Conservation (phyloP, 345 rosid species). For the Gossypium anomalum region DNA sequence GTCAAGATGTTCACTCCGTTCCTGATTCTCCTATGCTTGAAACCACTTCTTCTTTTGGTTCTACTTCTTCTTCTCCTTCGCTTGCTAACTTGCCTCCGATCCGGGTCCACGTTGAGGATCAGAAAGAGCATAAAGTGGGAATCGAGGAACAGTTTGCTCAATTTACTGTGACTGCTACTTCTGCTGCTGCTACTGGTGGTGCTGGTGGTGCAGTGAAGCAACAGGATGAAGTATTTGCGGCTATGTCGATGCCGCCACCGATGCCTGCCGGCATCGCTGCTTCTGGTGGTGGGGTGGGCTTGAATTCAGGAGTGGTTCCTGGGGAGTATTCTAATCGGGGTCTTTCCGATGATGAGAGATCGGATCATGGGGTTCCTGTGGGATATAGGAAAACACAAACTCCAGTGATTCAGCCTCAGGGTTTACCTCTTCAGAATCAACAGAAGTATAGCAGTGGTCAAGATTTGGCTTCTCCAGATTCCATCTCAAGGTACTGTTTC, state of each 20-base stretch:
- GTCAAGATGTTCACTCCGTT: conserved; percentile 70
- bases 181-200: background rate
- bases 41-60: conserved; percentile 83
- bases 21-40: conserved; percentile 97
- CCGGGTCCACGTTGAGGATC: conserved; percentile 70
- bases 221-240: conserved; percentile 54
- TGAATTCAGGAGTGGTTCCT: conserved; percentile 30
- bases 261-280: conserved; percentile 35
- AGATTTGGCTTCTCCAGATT: conserved; percentile 4
- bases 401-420: conserved; percentile 42
- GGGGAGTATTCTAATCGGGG: conserved; percentile 53
- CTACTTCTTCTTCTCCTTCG: conserved; percentile 84
- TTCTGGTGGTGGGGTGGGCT: conserved; percentile 48
- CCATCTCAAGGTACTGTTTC: conserved; percentile 24
- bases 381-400: conserved; percentile 54
- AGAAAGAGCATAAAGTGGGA: conserved; percentile 58
- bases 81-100: conserved; percentile 85
- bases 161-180: background rate
- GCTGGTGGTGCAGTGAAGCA: conserved; percentile 34
- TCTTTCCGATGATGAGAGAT: conserved; percentile 88
- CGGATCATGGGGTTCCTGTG: conserved; percentile 63
- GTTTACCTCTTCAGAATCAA: conserved; percentile 44
- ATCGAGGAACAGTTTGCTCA: conserved; percentile 9
- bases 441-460: conserved; percentile 50
- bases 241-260: conserved; percentile 56